Base-by-base conservation (phyloP, 176 grass and related monocot species). In the Areca catechu region DNA sequence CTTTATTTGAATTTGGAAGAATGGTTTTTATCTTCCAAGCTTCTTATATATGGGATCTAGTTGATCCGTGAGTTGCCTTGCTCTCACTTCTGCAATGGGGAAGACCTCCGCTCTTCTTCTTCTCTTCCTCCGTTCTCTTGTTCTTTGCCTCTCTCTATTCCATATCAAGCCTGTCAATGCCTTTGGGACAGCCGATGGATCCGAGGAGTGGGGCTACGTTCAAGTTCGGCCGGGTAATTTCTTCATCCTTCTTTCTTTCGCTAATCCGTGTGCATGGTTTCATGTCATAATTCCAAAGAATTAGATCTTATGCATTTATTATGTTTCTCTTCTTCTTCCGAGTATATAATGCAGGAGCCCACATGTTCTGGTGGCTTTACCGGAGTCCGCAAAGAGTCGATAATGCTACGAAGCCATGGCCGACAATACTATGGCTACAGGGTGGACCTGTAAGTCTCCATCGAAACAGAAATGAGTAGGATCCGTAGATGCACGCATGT, bases 361-460 rank as follows among this genome's bases (percentile, higher is more conserved):
- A 95, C 79, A 86, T 95, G 79, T 95, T 95, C 74, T 95, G 90
- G 90, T 95, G 90, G 90, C 76, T 89, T 3, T 95, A 95, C 53
- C 76, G 21, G 56, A 95, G 90, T 53, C 66, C 81, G 49, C 61
- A 61, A 27, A 83, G 82, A 61, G 75, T 74, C 22, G 79, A 80
- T 15, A 73, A 69, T 61, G 76, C 34, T 24, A 24, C 3, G 51
- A 54, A 53, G 71, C 70, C 90, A 72, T 89, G 90, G 90, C 90
- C 90, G 62, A 95, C 90, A 2, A 74, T 95, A 58, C 85, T 95
- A 4, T 95, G 90, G 90, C 77, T 95, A 19, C 90, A 95, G 77
- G 85, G 90, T 19, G 90, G 90, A 0, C 90, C 85, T 17, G 88
- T 91, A 57, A 57, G 66, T 62, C 22, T 28, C 21, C 10, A 43